These are phyloP conservation scores for Lotus japonicus DNA, from an alignment of 306 rosid genomes.

Conservation along the genomic window DNA sequence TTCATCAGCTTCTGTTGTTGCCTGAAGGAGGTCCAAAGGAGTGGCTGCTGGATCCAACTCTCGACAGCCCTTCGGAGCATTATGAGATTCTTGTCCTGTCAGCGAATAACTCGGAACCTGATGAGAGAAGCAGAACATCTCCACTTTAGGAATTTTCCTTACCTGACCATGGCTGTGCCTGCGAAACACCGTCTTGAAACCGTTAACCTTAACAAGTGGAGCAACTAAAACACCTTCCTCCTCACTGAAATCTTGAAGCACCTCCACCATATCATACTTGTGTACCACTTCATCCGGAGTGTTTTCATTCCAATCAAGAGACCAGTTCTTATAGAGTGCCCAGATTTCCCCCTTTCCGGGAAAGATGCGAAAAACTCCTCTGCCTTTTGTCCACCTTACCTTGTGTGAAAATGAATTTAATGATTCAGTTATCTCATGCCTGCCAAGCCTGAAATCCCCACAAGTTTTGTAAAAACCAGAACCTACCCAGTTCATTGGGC, in stretches of 20 bases:
- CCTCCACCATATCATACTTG: slow-evolving; percentile 84
- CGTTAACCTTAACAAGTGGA: slow-evolving; percentile 52
- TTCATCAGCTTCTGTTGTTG: slow-evolving; percentile 26
- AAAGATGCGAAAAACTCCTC: slow-evolving; percentile 56
- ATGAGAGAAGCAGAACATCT: slow-evolving; percentile 73
- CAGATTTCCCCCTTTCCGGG: slow-evolving; percentile 69
- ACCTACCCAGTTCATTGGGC: slow-evolving; percentile 73
- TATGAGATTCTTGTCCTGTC: slow-evolving; percentile 61
- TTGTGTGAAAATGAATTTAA: slow-evolving; percentile 68
- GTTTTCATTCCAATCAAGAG: slow-evolving; percentile 49
- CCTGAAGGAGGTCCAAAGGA: slow-evolving; percentile 52
- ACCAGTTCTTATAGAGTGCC: slow-evolving; percentile 82
- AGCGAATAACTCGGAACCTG: slow-evolving; percentile 68
- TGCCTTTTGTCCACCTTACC: slow-evolving; percentile 69
- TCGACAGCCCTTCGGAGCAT: slow-evolving; percentile 55
- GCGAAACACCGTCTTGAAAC: slow-evolving; percentile 61
- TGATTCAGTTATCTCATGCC: slow-evolving; percentile 37
- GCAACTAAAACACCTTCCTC: slow-evolving; percentile 48
- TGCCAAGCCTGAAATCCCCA: slow-evolving; percentile 73
- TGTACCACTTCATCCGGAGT: slow-evolving; percentile 57
- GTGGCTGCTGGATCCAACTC: slow-evolving; percentile 90
- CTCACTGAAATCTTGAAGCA: slow-evolving; percentile 47
- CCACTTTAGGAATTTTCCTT: slow-evolving; percentile 52
- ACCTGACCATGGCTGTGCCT: slow-evolving; percentile 34
- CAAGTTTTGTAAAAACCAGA: slow-evolving; percentile 73